Evolutionary conservation across 208 protist genomes (phyloP), one percentile per base, ranked within the genome.

Genomic region (Histomonas meleagridis): DNA sequence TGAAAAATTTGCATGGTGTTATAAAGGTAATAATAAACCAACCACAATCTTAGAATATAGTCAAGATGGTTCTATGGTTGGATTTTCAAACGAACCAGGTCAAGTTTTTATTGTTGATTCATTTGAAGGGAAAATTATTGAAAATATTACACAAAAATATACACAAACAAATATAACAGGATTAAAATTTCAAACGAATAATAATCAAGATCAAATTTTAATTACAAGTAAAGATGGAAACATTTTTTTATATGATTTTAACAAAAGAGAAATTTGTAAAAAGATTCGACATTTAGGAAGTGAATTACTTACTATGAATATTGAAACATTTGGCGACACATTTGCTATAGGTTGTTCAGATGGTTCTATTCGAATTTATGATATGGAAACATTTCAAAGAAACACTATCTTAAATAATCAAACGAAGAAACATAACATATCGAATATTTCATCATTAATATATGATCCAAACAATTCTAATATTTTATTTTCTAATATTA

Each of bases 301-400:
- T 28, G 55, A 55, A 18, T 55, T 86, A 21, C 26, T 86, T 16
- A 18, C 76, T 38, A 86, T 86, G 76, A 86, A 86, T 55, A n/a
- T 86, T 2, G 76, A 86, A 18, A 57, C 76, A 26, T 86, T 86
- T 46, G 76, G 76, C 26, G 76, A 86, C 32, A 43, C 32, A 28
- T 86, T 86, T 55, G 76, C 76, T 32, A 86, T 86, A 38, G 76
- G 46, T 32, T 86, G 76, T 35, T 40, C 76, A 2, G 76, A 86
- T 86, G 76, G 76, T 32, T 86, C 76, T 55, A 55, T 86, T 49
- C 4, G 76, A 55, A 48, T 86, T 86, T 86, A 86, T 35, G 76
- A 86, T 40, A 12, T 86, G 14, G 76, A 86, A 28, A 86, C 51
- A 18, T 38, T 86, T 9, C 76, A 86, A 46, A 51, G 76, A 86